Evolutionary conservation across 305 asterid genomes (phyloP), one percentile per base, ranked within the genome.

Genomic region (Solanum hybrid): DNA sequence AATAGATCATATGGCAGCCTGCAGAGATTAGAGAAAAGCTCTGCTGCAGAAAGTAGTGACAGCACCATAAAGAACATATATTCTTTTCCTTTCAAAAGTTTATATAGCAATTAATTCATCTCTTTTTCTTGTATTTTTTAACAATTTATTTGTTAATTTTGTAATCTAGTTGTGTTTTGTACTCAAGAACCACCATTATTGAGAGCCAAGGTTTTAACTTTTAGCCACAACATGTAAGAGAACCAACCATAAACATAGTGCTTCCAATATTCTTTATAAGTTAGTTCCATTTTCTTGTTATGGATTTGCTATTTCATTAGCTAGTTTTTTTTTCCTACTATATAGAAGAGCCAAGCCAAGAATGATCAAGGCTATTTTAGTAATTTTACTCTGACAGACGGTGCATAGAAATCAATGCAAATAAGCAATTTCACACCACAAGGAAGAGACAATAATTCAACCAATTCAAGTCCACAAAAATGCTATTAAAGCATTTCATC

Each of bases 81-180:
- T 91, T 91, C 89, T 90, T 91, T 91, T 90, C 93, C 93, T 88
- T 90, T 89, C 91, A 78, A 76, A 88, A 88, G 92, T 77, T 51
- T 20, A 90, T 91, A 92, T 90, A 90, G 93, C 93, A 90, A 91
- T 92, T 94, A 90, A 89, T 92, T 90, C 57, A 87, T 89, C 86
- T 91, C 81, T 42, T 75, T 88, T 78, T 40, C 85, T 80, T 91
- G 6, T 83, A 11, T 18, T 18, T 46, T 29, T 0, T 16, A 29
- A 46, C 40, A 29, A 5, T 46, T 46, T 84, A 29, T 46, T 83
- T 83, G 40, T 83, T 82, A 16, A 28, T 46, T 81, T 81, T 46
- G 39, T 42, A 42, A 83, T 46, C 67, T 51, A 28, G 61, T 83
- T 83, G 6, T 46, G 74, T 46, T 16, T 84, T 42, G 11, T 83